These are phyloP conservation scores for Boletales sp. DNA, from an alignment of 768 basidiomycete species.

Conservation along the genomic window DNA sequence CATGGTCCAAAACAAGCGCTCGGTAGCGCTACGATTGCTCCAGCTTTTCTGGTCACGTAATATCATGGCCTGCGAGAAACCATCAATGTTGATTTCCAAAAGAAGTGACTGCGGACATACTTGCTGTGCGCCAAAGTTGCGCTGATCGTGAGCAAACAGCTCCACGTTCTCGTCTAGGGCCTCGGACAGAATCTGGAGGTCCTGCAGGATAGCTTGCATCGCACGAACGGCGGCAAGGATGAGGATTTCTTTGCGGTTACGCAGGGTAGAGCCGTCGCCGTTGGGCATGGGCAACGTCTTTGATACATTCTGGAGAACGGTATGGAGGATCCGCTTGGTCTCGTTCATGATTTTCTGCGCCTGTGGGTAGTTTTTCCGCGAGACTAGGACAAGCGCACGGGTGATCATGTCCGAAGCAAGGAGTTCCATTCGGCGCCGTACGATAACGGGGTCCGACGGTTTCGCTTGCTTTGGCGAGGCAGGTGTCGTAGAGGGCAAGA, in stretches of 20 bases:
- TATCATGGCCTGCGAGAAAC: constrained; percentile 76
- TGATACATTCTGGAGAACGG: constrained; percentile 82
- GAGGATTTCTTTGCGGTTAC: constrained; percentile 77
- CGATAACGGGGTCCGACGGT: constrained; percentile 82
- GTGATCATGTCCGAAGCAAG: constrained; percentile 98
- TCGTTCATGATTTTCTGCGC: constrained; percentile 88
- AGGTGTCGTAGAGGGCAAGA: constrained; percentile 53
- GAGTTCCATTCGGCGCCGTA: constrained; percentile 93
- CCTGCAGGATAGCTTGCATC: constrained; percentile 80
- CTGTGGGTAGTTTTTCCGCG: constrained; percentile 84
- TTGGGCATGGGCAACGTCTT: constrained; percentile 63
- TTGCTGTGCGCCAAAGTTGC: constrained; percentile 97
- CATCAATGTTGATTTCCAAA: not conserved
- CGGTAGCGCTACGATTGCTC: constrained; percentile 88
- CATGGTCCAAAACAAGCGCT: constrained; percentile 88
- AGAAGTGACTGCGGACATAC: constrained; percentile 37
- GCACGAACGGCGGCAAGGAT: constrained; percentile 72
- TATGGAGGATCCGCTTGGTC: constrained; percentile 90
- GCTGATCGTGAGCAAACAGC: constrained; percentile 87
- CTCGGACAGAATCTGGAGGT: constrained; percentile 82
- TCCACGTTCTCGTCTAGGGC: constrained; percentile 90
- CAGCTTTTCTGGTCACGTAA: constrained; percentile 94
- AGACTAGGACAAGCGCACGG: constrained; percentile 86
- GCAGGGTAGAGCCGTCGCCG: constrained; percentile 41
- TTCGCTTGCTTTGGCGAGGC: constrained; percentile 34